Evolutionary conservation across 129 eudicot genomes (phyloP), one percentile per base, ranked within the genome.

Genomic region (Smallanthus sonchifolius): DNA sequence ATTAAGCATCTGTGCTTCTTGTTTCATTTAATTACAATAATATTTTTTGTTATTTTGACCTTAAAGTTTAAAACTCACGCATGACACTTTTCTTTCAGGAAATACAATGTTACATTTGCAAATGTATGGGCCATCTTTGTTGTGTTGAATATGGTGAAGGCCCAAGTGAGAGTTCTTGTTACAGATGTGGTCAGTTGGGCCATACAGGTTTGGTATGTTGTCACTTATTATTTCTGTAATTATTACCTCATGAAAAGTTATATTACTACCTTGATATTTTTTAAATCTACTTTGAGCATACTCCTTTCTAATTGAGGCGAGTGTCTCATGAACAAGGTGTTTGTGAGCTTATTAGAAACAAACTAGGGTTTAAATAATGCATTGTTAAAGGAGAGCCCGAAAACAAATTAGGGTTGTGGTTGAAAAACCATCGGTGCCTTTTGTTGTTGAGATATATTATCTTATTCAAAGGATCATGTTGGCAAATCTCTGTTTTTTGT

Each of bases 121-220:
- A 83, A 81, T 65, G 72, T 42, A 80, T 80, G 80, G 99, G 99
- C 47, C 99, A 95, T 86, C 87, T 95, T 69, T 91, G 97, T 78
- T 95, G 99, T 77, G 82, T 67, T 17, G 65, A 78, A 42, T 83
- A 88, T 67, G 85, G 75, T 76, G 77, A 64, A 61, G 83, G 75
- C 70, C 90, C 82, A 40, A 77, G 75, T 61, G 92, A 83, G 70
- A 61, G 80, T 72, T 86, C 99, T 51, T 95, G 99, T 80, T 95
- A 94, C 73, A 88, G 85, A 83, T 95, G 99, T 91, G 99, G 99
- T 67, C 91, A 69, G 65, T 80, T 79, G 39, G 97, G 99, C 28
- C 99, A 95, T 79, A 80, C 85, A 72, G 99, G 99, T 68, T 80
- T 75, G 95, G 99, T 95, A 78, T 61, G 64, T 24, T 10, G n/a